These are phyloP conservation scores for Ceratocystis destructans DNA, from an alignment of 2,329 filamentous ascomycete genomes.

Conservation along the genomic window DNA sequence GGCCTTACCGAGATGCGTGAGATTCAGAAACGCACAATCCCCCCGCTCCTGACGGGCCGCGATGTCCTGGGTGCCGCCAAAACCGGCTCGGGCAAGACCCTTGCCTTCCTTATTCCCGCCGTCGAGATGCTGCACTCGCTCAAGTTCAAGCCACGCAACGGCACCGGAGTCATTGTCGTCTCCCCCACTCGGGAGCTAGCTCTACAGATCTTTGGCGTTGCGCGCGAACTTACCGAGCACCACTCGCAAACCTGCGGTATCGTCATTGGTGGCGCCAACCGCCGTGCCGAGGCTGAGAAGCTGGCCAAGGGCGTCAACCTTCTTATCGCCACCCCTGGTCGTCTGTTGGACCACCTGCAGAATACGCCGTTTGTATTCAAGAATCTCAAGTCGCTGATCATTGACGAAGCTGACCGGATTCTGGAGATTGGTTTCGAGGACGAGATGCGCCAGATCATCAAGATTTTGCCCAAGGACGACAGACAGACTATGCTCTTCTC, in stretches of 20 bases:
- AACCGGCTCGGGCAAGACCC: slow-evolving; percentile 88
- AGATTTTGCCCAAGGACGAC: slow-evolving; percentile 75
- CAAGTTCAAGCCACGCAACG: slow-evolving; percentile 88
- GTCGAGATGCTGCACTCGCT: slow-evolving; percentile 85
- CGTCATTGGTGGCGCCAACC: slow-evolving; percentile 88
- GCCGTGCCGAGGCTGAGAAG: slow-evolving; percentile 84
- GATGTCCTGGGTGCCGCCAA: slow-evolving; percentile 93
- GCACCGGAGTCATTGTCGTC: slow-evolving; percentile 80
- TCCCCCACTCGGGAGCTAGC: slow-evolving; percentile 89
- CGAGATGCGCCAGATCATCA: slow-evolving; percentile 93
- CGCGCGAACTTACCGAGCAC: slow-evolving; percentile 78
- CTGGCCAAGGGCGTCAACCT: slow-evolving; percentile 88
- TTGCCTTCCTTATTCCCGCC: slow-evolving; percentile 87
- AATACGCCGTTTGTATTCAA: slow-evolving; percentile 88
- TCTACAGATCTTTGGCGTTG: slow-evolving; percentile 91
- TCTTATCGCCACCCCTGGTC: slow-evolving; percentile 82
- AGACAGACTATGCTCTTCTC: slow-evolving; percentile 98
- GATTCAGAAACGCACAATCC: slow-evolving; percentile 78
- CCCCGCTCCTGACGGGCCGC: slow-evolving; percentile 72
- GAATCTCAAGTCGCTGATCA: slow-evolving; percentile 81
- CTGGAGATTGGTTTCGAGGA: slow-evolving; percentile 97
- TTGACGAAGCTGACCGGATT: slow-evolving; percentile 94
- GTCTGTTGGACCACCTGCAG: slow-evolving; percentile 84
- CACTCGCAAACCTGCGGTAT: slow-evolving; percentile 94
- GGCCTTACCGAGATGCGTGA: slow-evolving; percentile 91